phyloP scores from a whole-genome alignment of 2,329 filamentous ascomycete genomes.

The Arthroderma uncinatum region DNA sequence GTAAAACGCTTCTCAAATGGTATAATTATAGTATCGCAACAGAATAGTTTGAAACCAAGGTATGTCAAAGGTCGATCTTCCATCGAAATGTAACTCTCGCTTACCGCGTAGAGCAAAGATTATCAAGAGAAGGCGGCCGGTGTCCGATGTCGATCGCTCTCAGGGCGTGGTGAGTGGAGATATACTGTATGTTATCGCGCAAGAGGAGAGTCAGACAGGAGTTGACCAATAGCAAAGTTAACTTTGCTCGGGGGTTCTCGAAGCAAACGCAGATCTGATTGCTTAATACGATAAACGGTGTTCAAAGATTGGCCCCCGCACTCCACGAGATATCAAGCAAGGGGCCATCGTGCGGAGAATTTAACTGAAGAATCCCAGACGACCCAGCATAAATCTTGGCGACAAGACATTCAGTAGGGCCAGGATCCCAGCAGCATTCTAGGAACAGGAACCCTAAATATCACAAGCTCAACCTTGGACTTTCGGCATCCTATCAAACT shows the following conservation, averaged over 20 bases:
- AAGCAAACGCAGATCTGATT: neutral
- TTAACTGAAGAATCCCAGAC: neutral
- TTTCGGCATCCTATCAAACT: too few species aligned
- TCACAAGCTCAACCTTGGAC: too few species aligned
- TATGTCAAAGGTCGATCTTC: neutral
- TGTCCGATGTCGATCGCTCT: neutral
- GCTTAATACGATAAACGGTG: neutral
- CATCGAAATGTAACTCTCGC: neutral
- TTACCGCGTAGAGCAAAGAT: neutral
- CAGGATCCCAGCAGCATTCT: too few species aligned
- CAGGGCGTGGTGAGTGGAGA: neutral
- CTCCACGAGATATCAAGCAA: neutral
- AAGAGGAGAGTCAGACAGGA: neutral
- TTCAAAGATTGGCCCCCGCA: neutral
- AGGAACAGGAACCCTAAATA: too few species aligned
- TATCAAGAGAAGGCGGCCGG: neutral
- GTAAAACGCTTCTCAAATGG: neutral
- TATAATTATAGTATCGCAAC: neutral
- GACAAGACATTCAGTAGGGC: too few species aligned
- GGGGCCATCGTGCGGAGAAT: neutral
- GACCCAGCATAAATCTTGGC: too few species aligned
- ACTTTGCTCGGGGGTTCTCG: neutral
- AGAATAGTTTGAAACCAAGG: neutral
- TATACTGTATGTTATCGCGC: neutral
- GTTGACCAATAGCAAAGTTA: too few species aligned